A percentile compares a stretch with the other conserved stretches of the same genome.
phyloP scores from a whole-genome alignment of 1,284 basidiomycete species.

The Sparassis latifolia region DNA sequence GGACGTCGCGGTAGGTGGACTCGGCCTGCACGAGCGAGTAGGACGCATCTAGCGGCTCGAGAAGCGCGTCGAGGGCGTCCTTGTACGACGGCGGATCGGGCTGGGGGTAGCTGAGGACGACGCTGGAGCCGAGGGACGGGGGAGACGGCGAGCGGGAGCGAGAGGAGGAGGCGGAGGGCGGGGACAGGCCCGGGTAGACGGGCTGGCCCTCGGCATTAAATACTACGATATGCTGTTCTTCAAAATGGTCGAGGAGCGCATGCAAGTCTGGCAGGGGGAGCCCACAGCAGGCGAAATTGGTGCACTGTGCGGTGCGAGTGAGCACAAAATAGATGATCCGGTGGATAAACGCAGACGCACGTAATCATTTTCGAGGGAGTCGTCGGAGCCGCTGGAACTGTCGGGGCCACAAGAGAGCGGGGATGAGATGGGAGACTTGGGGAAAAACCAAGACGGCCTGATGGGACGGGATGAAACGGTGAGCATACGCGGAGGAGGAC shows the following conservation, averaged over 20 bases:
- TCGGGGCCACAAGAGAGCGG: no score
- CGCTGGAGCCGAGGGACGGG: slow-evolving; percentile 14
- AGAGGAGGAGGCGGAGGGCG: slow-evolving; percentile 4
- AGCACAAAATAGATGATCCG: no score
- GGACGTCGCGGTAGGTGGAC: slow-evolving; percentile 6
- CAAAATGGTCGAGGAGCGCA: slow-evolving; percentile 62
- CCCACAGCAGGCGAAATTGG: slow-evolving; percentile 63
- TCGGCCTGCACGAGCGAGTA: slow-evolving; percentile 4
- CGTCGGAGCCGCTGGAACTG: no score
- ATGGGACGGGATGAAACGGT: no score
- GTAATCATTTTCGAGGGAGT: no score
- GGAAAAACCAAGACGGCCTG: no score
- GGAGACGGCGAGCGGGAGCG: slow-evolving; percentile 10
- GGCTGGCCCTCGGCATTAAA: slow-evolving; percentile 25
- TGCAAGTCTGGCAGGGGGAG: slow-evolving; percentile 56
- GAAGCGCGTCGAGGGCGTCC: background rate
- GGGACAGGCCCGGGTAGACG: slow-evolving; percentile 14
- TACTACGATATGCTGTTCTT: slow-evolving; percentile 49
- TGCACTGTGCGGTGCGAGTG: slow-evolving; percentile 33
- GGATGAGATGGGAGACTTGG: no score
- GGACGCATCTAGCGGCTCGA: slow-evolving; percentile 7
- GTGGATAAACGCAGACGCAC: no score
- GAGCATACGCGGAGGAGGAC: no score
- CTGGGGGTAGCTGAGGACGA: slow-evolving; percentile 29
- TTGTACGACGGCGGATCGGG: slow-evolving; percentile 19